Base-by-base conservation (phyloP, 2,329 filamentous ascomycete genomes). In the Tolypocladium paradoxum region DNA sequence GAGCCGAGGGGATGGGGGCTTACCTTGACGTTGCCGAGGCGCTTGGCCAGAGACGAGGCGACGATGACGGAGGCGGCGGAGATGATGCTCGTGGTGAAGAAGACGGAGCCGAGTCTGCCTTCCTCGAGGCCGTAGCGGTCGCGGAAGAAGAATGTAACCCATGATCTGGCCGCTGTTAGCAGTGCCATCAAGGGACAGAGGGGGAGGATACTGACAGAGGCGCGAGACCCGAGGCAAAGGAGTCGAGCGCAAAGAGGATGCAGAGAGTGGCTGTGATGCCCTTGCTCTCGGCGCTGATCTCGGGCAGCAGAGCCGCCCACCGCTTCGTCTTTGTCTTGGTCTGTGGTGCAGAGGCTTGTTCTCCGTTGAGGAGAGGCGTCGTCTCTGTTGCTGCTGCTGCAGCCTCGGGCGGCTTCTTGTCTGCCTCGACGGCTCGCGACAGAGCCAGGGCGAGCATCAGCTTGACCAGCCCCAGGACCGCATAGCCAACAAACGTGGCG, bases 141-240 rank as follows among this genome's bases (percentile, higher is more conserved):
- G 20, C 70, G 71, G 62, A 82, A 82, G 64, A 76, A 83, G 57
- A 72, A 81, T 0, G 77, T 79, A 3, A 81, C 66, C 84, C 83
- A 70, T 60, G 82, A 70, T 67, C 82, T 70, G 70, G 68, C 4
- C 76, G 9, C 9, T 20, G 43, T 22, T 68, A 73, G 45, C 70
- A 16, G 20, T 34, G n/a, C 14, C 12, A 14, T 11, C 37, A 31
- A 9, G 16, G 12, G n/a, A n/a, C n/a, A 31, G 9, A 62, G 2
- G 65, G 67, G 14, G 65, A 61, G 27, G 1, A 24, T 8, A 70
- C 77, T 65, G 70, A 83, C 73, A 82, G 62, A 24, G 82, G 80
- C 4, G 83, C 84, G 64, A 91, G 76, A 2, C 87, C 87, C 1
- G 82, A 85, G 1, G 84, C 85, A 53, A 90, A 78, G 0, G 82